Evolutionary conservation across 768 basidiomycete genomes (phyloP).

Genomic region (Pholiota conissans): DNA sequence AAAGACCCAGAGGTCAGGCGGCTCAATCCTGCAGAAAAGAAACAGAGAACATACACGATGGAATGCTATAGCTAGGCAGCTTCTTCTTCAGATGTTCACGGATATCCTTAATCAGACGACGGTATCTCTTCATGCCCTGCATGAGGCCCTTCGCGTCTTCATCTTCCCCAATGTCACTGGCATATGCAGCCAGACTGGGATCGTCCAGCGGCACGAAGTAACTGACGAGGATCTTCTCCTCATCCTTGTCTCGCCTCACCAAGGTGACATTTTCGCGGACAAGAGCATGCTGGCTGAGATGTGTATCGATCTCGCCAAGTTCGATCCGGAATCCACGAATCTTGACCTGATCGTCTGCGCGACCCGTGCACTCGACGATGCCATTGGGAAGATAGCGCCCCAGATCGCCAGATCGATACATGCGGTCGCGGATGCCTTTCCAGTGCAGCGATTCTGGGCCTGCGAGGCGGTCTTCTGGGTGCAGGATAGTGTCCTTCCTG

Average conservation of each 20-base stretch:
- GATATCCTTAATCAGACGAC: conserved; percentile 88
- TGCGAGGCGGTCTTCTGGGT: conserved; percentile 54
- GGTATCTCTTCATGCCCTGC: conserved; percentile 81
- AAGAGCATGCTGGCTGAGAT: conserved; percentile 89
- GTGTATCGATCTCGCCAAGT: conserved; percentile 95
- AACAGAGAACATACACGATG: conserved; percentile 63
- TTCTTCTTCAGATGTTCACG: conserved; percentile 96
- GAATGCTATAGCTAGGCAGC: conserved; percentile 91
- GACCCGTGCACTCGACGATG: conserved; percentile 92
- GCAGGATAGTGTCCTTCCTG: conserved; percentile 71
- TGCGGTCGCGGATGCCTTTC: conserved; percentile 94
- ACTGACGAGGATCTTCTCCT: conserved; percentile 97
- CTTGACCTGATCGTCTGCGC: conserved; percentile 98
- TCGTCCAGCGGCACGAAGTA: conserved; percentile 93
- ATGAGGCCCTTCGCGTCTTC: conserved; percentile 62
- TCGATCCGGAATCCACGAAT: conserved; percentile 99
- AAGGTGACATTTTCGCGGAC: conserved; percentile 98
- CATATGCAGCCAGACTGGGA: conserved; percentile 63
- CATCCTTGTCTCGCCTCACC: conserved; percentile 95
- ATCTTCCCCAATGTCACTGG: conserved; percentile 63
- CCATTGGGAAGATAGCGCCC: conserved; percentile 93
- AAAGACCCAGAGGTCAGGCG: conserved; percentile 1
- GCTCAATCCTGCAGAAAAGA: conserved; percentile 1
- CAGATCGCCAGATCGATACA: conserved; percentile 97
- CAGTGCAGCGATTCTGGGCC: conserved; percentile 81